Conservation (phyloP, 768 basidiomycete genomes). For the Hygrophorus russula region DNA sequence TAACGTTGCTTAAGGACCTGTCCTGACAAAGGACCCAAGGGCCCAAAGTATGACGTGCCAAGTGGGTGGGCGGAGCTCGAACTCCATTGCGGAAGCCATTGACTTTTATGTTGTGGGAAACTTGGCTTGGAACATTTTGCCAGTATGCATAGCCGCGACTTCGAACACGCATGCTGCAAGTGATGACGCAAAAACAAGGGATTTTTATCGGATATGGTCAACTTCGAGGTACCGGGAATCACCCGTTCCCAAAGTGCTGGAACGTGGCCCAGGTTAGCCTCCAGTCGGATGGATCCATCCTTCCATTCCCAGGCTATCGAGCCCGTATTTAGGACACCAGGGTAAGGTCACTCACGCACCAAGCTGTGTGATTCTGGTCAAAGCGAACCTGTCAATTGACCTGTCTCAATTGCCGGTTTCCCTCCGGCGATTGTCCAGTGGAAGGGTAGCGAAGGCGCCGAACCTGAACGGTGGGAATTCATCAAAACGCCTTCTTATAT, state of each 20-base stretch:
- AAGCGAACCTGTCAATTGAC: not conserved
- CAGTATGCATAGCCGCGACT: too few relatives aligned
- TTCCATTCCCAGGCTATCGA: not conserved
- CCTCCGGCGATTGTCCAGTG: not conserved
- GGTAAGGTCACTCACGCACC: not conserved
- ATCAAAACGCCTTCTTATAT: constrained; percentile 1
- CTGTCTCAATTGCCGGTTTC: not conserved
- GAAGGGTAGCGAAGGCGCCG: not conserved
- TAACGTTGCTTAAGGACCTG: too few relatives aligned
- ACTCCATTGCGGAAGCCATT: too few relatives aligned
- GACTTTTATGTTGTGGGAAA: too few relatives aligned
- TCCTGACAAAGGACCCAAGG: too few relatives aligned
- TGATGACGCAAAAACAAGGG: too few relatives aligned
- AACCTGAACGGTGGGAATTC: constrained; percentile 6
- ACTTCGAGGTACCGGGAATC: constrained; percentile 3
- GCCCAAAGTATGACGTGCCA: too few relatives aligned
- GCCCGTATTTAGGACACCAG: not conserved
- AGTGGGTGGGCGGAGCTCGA: too few relatives aligned
- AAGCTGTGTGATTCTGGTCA: not conserved
- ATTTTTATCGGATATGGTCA: not conserved
- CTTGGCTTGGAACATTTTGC: too few relatives aligned
- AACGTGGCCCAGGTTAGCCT: not conserved
- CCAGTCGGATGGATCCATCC: not conserved
- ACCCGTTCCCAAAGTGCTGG: not conserved
- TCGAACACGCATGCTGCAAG: too few relatives aligned